Percentiles rank a stretch among this genome's conserved stretches.
These are phyloP conservation scores for Coemansia umbellata DNA, from an alignment of 192 early-diverging fungal genomes.

Conservation along the genomic window DNA sequence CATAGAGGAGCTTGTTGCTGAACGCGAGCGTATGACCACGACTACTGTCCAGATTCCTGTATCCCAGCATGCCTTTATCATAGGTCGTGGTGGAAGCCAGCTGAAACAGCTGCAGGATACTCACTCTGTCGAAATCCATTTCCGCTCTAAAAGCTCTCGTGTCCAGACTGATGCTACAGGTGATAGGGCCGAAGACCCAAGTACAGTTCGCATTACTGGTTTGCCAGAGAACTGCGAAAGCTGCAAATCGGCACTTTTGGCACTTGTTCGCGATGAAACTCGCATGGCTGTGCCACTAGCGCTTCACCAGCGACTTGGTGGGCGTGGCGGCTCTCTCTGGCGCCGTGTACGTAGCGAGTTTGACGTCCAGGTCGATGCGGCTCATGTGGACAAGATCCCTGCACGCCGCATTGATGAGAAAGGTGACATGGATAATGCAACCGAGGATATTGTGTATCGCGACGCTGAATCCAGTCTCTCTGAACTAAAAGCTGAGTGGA, in stretches of 20 bases:
- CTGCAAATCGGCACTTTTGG: constrained; percentile 42
- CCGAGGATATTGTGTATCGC: constrained; percentile 21
- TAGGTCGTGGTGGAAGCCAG: constrained; percentile 70
- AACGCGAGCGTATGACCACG: constrained; percentile 59
- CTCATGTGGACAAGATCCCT: constrained; percentile 35
- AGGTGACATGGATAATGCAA: neutral
- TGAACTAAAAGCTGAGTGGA: constrained; percentile 43
- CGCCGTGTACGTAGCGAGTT: constrained; percentile 60
- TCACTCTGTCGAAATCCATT: constrained; percentile 63
- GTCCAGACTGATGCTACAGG: neutral
- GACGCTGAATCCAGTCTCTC: constrained; percentile 9
- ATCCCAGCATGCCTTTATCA: constrained; percentile 72
- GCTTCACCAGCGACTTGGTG: constrained; percentile 56
- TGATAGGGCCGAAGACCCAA: constrained; percentile 16
- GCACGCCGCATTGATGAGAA: constrained; percentile 50
- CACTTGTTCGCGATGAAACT: constrained; percentile 54
- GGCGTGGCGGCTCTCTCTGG: constrained; percentile 51
- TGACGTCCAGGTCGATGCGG: constrained; percentile 57
- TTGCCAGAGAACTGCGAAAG: constrained; percentile 55
- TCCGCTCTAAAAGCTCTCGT: constrained; percentile 27
- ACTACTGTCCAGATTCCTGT: constrained; percentile 63
- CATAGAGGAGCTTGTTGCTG: constrained; percentile 52
- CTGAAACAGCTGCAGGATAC: constrained; percentile 68
- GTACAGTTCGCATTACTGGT: constrained; percentile 55
- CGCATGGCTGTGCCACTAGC: constrained; percentile 51